Conservation (phyloP, 345 rosid genomes). For the Rhodamnia argentea region DNA sequence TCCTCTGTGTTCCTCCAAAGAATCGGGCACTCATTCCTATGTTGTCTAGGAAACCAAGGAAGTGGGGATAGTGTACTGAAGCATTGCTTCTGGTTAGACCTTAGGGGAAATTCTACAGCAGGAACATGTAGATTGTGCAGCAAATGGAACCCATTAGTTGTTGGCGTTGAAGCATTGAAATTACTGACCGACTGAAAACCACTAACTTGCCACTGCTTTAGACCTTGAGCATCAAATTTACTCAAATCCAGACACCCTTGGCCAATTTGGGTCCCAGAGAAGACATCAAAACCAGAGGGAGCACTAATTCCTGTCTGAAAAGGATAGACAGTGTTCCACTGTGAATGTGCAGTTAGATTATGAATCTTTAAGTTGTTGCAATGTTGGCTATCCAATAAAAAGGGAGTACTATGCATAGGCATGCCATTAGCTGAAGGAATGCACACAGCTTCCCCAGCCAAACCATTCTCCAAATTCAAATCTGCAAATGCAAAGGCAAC, state of each 20-base stretch:
- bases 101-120: conserved; percentile 26
- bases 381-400: conserved; percentile 16
- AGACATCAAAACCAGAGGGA: conserved; percentile 25
- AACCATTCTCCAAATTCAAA: conserved; percentile 19
- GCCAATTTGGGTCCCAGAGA: conserved; percentile 16
- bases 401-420: conserved; percentile 8
- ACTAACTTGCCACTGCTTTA: conserved; percentile 34
- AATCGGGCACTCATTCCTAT: conserved; percentile 26
- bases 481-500: conserved; percentile 47
- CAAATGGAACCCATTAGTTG: conserved; percentile 31
- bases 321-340: conserved; percentile 21
- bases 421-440: conserved; percentile 1
- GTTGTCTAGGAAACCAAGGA: conserved; percentile 30
- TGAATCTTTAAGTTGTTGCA: conserved; percentile 14
- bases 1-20: conserved; percentile 37
- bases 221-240: conserved; percentile 20
- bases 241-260: conserved; percentile 13
- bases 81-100: conserved; percentile 41
- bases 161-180: conserved; percentile 22
- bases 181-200: conserved; percentile 23
- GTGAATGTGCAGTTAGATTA: conserved; percentile 11
- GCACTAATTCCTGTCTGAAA: conserved; percentile 17
- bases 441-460: not conserved
- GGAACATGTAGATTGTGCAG: conserved; percentile 22
- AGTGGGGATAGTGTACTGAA: conserved; percentile 26